Percentiles rank a stretch among this genome's conserved stretches.
phyloP scores from a whole-genome alignment of 2,329 filamentous ascomycete genomes.

The Sporothrix variecibatus region DNA sequence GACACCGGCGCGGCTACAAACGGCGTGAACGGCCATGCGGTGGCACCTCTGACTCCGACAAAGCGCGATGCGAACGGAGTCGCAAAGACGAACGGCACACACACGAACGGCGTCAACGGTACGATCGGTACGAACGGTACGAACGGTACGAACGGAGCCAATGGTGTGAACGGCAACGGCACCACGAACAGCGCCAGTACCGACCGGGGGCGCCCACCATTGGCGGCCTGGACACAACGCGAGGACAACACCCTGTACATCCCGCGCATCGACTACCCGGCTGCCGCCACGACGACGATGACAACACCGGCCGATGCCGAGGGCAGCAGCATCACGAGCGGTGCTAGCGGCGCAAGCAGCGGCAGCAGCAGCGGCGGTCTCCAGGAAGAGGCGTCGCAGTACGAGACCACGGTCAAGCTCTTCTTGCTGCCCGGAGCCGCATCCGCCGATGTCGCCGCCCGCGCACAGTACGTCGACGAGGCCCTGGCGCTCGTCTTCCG shows the following conservation, averaged over 20 bases:
- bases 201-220: slow-evolving; percentile 36
- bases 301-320: slow-evolving; percentile 1
- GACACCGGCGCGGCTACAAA: slow-evolving; percentile 28
- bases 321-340: slow-evolving; percentile 16
- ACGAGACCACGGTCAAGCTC: slow-evolving; percentile 93
- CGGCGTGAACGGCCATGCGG: neutral
- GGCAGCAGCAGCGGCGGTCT: slow-evolving; percentile 44
- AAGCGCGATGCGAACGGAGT: neutral
- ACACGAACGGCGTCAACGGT: neutral
- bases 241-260: slow-evolving; percentile 68
- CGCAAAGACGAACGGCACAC: neutral
- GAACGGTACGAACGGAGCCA: neutral
- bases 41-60: neutral
- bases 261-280: slow-evolving; percentile 73
- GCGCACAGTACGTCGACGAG: slow-evolving; percentile 71
- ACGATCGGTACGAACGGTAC: slow-evolving; percentile 20
- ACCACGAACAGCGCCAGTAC: slow-evolving; percentile 24
- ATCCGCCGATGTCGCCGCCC: slow-evolving; percentile 55
- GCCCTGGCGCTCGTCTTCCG: slow-evolving; percentile 78
- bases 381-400: slow-evolving; percentile 77
- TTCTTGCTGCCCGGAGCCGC: slow-evolving; percentile 82
- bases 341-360: no score
- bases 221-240: slow-evolving; percentile 67
- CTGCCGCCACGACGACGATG: neutral
- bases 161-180: slow-evolving; percentile 7